These are phyloP conservation scores for Hypoxylon lienhwacheense DNA, from an alignment of 495 filamentous ascomycete genomes.

Conservation along the genomic window DNA sequence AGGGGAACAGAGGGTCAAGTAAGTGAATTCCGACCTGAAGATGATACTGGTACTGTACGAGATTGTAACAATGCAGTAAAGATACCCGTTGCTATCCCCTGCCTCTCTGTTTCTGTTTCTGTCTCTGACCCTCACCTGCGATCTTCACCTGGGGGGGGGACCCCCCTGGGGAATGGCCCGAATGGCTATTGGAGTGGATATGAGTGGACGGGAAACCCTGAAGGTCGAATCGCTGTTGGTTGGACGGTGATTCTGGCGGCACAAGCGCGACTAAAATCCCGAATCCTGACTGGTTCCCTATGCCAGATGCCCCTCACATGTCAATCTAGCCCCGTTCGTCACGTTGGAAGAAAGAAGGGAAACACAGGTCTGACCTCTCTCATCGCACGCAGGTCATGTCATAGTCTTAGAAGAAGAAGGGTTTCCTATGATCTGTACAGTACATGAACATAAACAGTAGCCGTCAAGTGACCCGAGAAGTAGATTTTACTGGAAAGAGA, in stretches of 20 bases:
- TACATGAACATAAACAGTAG: slow-evolving; percentile 1
- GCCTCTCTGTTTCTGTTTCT: neutral
- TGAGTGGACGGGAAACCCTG: slow-evolving; percentile 30
- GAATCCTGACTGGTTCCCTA: slow-evolving; percentile 19
- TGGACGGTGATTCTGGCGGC: slow-evolving; percentile 30
- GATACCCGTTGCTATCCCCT: slow-evolving; percentile 7
- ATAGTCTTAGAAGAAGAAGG: slow-evolving; percentile 13
- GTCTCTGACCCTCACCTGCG: slow-evolving; percentile 28
- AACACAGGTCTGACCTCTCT: slow-evolving; percentile 23
- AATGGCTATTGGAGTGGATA: slow-evolving; percentile 30
- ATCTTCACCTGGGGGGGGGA: slow-evolving; percentile 36
- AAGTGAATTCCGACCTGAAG: slow-evolving; percentile 13
- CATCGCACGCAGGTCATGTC: slow-evolving; percentile 23
- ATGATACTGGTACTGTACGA: slow-evolving; percentile 21
- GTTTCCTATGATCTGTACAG: slow-evolving; percentile 18
- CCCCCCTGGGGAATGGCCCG: slow-evolving; percentile 30
- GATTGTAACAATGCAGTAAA: neutral
- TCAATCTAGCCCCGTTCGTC: slow-evolving; percentile 28
- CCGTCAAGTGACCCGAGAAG: slow-evolving; percentile 29
- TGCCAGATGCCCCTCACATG: slow-evolving; percentile 32
- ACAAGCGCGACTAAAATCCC: slow-evolving; percentile 34
- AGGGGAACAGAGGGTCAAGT: slow-evolving; percentile 11
- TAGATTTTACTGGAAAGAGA: slow-evolving; percentile 24
- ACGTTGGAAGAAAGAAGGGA: slow-evolving; percentile 15
- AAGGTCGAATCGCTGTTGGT: slow-evolving; percentile 24